phyloP scores from a whole-genome alignment of 495 filamentous ascomycete species.

The Annulohypoxylon bovei region DNA sequence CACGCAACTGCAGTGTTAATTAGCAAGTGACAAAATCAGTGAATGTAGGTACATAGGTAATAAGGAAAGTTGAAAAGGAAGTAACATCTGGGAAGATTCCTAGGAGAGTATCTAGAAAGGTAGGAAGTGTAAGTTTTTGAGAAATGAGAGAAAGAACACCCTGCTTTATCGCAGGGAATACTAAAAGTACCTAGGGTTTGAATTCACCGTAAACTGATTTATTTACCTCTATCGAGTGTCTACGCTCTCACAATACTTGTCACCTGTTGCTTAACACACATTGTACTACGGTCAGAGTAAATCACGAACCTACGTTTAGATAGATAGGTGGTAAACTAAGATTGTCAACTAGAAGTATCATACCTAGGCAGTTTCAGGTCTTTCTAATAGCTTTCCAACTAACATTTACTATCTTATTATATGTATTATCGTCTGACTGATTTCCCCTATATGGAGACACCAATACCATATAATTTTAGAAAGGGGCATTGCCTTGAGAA shows the following conservation, averaged over 20 bases:
- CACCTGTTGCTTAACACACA: background rate
- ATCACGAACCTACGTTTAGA: background rate
- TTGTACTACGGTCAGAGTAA: background rate
- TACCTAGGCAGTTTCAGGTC: too few relatives aligned
- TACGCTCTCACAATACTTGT: too few relatives aligned
- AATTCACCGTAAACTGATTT: too few relatives aligned
- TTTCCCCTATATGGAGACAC: background rate
- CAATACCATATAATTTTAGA: background rate
- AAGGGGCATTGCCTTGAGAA: background rate
- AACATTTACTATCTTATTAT: slow-evolving; percentile 1
- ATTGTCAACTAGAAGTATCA: background rate
- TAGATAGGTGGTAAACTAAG: background rate
- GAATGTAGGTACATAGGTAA: background rate
- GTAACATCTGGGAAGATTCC: background rate
- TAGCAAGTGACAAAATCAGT: background rate
- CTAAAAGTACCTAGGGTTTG: too few relatives aligned
- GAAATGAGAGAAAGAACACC: background rate
- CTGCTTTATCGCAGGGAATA: background rate
- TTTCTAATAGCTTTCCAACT: background rate
- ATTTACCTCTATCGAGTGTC: background rate
- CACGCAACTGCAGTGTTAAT: background rate
- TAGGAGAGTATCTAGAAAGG: background rate
- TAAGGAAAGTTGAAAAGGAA: background rate
- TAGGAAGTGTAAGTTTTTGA: too few relatives aligned
- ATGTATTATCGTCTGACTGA: background rate